Evolutionary conservation across 2,329 filamentous ascomycete species (phyloP), one percentile per base, ranked within the genome.

Genomic region (Leptographium procerum): DNA sequence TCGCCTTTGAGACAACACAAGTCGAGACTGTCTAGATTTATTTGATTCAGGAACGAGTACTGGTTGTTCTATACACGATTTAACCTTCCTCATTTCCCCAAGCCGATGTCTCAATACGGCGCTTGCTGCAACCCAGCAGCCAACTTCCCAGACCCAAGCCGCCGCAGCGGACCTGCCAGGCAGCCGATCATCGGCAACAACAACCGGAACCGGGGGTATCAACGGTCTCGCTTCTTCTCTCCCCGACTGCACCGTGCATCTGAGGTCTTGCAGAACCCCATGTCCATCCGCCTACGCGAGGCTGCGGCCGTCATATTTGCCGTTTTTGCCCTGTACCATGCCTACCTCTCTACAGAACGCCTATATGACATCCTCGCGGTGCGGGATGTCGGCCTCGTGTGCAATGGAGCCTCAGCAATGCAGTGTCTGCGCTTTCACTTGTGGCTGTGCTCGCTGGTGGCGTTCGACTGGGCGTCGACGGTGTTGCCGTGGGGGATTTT

Each of bases 401-500:
- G 64, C 56, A 11, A 26, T n/a, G 13, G 57, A 22, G 13, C 24
- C 22, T 47, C 58, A 31, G 50, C 29, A 14, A 24, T 62, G 57
- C 40, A 45, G 24, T 58, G 58, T 26, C 22, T 60, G 48, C 26
- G 16, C 19, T 40, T 52, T 4, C n/a, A 60, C 45, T 26, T 57
- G 31, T 57, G 36, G 54, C 11, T 22, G 22, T 52, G 40, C n/a
- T 4, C 60, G 29, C 22, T 9, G 26, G 13, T 58, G 2, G 10
- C 34, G 6, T 54, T 33, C 14, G 5, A 34, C 8, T 64, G 60
- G 61, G 43, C 47, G 2, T 43, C 24, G 5, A 52, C 51, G 10
- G 57, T 64, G 1, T 40, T 62, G 28, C 62, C 64, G 2, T 65
- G 64, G 63, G 62, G 52, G 4, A 11, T 65, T 11, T 6, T 60